Evolutionary conservation across 352 stramenopile species (phyloP), one percentile per base, ranked within the genome.

Genomic region (Phytophthora sp.): DNA sequence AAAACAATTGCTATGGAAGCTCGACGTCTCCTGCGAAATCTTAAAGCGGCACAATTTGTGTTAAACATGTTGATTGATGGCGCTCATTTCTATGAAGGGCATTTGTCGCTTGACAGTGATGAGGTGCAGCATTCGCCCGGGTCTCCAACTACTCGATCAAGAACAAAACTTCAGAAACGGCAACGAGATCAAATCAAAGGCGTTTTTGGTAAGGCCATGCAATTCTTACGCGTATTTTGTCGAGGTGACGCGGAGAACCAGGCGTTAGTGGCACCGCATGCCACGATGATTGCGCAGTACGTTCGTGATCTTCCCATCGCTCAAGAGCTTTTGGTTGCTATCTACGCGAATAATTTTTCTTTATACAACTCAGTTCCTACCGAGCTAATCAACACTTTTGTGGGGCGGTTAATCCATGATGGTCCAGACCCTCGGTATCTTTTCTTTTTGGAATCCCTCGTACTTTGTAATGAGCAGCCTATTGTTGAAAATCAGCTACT

Each of bases 61-160:
- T 49, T 89, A 11, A 83, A 68, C 17, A 89, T 92, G 77, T 69
- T 92, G 46, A 61, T 76, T 17, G 82, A 89, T 68, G 83, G 83
- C 8, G 80, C 79, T 11, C 81, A 92, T 52, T 88, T 89, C 41
- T 92, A 85, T 17, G 79, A 89, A 45, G 76, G 76, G 0, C 78
- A 91, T 48, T 38, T 80, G 23, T 54, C 43, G 2, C 39, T 49
- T 30, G 53, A 49, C 23, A 64, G 32, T 20, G 54, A 50, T 15
- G 53, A 66, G 9, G 24, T 63, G n/a, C 50, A 74, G 10, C 59
- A 69, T 66, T 56, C 41, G 8, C 64, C 65, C 15, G 52, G 59
- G 4, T 80, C 60, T 21, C 61, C 50, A 27, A 72, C 44, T n/a
- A 55, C 54, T 28, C 62, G 59, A 20, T 69, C 69, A 8, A 69